phyloP scores from a whole-genome alignment of 371 early-diverging fungal genomes.

The Chytridiales sp. region DNA sequence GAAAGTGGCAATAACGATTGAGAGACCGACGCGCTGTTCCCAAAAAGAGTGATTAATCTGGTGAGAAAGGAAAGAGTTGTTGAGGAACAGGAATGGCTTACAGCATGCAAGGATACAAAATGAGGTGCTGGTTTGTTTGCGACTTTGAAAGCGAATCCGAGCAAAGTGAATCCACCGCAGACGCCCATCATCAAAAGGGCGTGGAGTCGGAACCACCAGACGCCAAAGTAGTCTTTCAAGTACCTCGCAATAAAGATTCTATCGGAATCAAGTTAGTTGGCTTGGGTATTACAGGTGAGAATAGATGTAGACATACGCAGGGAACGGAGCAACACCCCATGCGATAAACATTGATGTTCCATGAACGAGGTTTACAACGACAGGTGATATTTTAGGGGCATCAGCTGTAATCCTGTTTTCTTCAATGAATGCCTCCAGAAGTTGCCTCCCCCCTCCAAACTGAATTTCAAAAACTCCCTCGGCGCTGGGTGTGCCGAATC shows the following conservation, averaged over 20 bases:
- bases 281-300: constrained; percentile 1
- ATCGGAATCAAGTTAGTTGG: constrained; percentile 13
- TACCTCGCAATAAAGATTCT: constrained; percentile 38
- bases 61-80: not conserved
- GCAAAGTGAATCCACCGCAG: constrained; percentile 9
- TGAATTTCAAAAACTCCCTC: too few relatives aligned
- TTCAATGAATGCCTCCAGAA: too few relatives aligned
- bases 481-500: too few relatives aligned
- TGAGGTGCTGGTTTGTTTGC: constrained; percentile 17
- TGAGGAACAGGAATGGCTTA: not conserved
- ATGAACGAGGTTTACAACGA: constrained; percentile 20
- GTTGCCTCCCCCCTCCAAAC: too few relatives aligned
- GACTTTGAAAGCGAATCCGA: constrained; percentile 8
- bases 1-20: not conserved
- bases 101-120: constrained; percentile 6
- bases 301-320: not conserved
- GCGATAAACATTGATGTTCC: constrained; percentile 37
- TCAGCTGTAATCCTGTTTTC: too few relatives aligned
- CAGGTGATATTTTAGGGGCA: too few relatives aligned
- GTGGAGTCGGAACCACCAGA: constrained; percentile 45
- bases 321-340: constrained; percentile 32
- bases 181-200: constrained; percentile 21
- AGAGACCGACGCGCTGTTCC: constrained; percentile 10
- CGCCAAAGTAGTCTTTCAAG: constrained; percentile 35
- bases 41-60: not conserved